A percentile compares a stretch with the other conserved stretches of the same genome.
phyloP scores from a whole-genome alignment of 805 yeast genomes.

The Nakazawaea pomicola region DNA sequence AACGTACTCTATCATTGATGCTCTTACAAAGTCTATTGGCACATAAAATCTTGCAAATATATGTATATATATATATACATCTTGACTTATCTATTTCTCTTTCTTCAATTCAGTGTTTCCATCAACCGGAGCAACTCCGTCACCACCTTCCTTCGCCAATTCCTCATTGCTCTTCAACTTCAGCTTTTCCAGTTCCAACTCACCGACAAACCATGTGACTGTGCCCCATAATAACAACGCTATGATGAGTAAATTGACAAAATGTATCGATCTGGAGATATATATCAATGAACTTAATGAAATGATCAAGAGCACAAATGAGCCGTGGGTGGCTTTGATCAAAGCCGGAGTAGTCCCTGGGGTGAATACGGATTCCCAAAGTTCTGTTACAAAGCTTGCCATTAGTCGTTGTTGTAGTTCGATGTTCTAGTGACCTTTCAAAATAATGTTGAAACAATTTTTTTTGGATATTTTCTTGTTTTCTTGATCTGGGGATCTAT shows the following conservation, averaged over 20 bases:
- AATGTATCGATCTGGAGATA: constrained; percentile 64
- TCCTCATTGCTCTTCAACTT: constrained; percentile 41
- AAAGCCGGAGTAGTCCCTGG: constrained; percentile 93
- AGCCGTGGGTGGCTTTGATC: constrained; percentile 80
- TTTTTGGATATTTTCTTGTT: neutral
- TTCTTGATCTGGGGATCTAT: neutral
- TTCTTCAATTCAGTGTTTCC: constrained; percentile 15
- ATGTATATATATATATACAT: neutral
- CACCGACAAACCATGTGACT: constrained; percentile 84
- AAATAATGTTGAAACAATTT: neutral
- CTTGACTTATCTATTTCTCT: constrained; percentile 2
- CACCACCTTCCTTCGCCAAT: constrained; percentile 25
- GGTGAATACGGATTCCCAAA: constrained; percentile 88
- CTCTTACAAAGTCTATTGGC: too few species aligned
- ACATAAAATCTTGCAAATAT: neutral
- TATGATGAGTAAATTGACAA: constrained; percentile 40
- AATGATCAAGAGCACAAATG: constrained; percentile 61
- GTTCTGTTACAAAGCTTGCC: constrained; percentile 50
- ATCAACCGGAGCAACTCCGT: constrained; percentile 10
- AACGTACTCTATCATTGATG: too few species aligned
- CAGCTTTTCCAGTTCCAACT: constrained; percentile 48
- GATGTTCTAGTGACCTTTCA: neutral
- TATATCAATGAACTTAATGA: constrained; percentile 56
- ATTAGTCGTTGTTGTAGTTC: constrained; percentile 6
- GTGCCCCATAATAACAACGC: constrained; percentile 62